A percentile compares a stretch with the other conserved stretches of the same genome.
These are phyloP conservation scores for Fusarium verticillioides DNA, from an alignment of 2,329 filamentous ascomycete species.

Conservation along the genomic window DNA sequence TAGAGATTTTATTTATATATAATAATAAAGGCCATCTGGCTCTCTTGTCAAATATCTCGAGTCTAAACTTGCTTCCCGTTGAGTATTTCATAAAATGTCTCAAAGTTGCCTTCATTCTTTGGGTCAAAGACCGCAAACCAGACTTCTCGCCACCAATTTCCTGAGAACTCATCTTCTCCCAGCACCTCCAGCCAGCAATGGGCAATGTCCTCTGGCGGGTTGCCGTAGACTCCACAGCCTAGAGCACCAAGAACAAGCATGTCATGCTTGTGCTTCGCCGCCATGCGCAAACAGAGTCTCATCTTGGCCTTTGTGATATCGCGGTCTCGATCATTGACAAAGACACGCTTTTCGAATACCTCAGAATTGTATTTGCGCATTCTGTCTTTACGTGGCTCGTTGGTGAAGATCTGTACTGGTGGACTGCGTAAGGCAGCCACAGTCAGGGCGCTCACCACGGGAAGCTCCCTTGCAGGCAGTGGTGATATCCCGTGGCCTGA, in stretches of 20 bases:
- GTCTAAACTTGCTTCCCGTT: neutral
- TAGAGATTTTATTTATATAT: too few relatives aligned
- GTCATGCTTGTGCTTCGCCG: neutral
- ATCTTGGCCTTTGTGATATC: neutral
- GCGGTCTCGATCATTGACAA: neutral
- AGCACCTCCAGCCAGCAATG: neutral
- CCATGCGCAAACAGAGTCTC: neutral
- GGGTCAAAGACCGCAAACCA: neutral
- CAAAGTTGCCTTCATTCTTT: neutral
- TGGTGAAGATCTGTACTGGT: neutral
- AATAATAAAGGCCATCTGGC: too few relatives aligned
- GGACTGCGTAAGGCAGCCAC: neutral
- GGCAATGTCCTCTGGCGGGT: fast-evolving
- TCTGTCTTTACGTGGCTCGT: neutral
- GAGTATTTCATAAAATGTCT: neutral
- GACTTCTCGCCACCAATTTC: neutral
- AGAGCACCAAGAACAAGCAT: neutral
- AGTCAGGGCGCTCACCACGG: neutral
- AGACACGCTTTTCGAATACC: neutral
- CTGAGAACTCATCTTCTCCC: neutral
- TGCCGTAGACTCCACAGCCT: neutral
- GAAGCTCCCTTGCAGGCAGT: neutral
- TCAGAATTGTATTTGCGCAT: neutral
- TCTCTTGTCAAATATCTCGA: neutral
- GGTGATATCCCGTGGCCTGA: neutral